Evolutionary conservation across 805 yeast species (phyloP).

Genomic region (Tetrapisispora fleetii): DNA sequence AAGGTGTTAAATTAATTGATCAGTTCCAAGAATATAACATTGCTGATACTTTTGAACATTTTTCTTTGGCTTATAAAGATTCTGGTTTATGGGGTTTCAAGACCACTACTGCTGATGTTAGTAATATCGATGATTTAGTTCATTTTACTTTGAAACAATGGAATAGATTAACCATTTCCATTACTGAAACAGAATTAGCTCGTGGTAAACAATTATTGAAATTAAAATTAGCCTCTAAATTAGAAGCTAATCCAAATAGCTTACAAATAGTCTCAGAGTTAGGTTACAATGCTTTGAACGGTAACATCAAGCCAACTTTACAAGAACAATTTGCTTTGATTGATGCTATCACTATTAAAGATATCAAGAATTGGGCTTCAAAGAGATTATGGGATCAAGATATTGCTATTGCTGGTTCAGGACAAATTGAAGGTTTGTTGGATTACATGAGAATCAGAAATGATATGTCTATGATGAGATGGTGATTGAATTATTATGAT

Average conservation of each 20-base stretch:
- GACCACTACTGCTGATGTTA: slow-evolving; percentile 52
- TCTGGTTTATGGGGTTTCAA: slow-evolving; percentile 79
- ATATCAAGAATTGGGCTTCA: slow-evolving; percentile 66
- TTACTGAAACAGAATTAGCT: slow-evolving; percentile 68
- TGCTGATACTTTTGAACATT: slow-evolving; percentile 63
- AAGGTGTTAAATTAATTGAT: slow-evolving; percentile 63
- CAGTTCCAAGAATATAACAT: slow-evolving; percentile 62
- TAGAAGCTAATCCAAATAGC: background rate
- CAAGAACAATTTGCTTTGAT: slow-evolving; percentile 32
- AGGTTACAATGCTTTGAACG: slow-evolving; percentile 1
- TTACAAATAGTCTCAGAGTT: slow-evolving; percentile 1
- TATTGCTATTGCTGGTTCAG: slow-evolving; percentile 73
- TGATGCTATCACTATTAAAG: slow-evolving; percentile 51
- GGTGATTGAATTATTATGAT: slow-evolving; percentile 32
- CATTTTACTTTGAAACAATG: slow-evolving; percentile 80
- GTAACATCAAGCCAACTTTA: background rate
- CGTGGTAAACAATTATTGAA: slow-evolving; percentile 68
- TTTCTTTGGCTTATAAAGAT: slow-evolving; percentile 63
- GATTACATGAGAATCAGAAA: slow-evolving; percentile 82
- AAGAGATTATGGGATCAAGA: slow-evolving; percentile 75
- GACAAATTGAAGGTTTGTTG: slow-evolving; percentile 75
- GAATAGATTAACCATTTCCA: slow-evolving; percentile 71
- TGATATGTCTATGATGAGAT: slow-evolving; percentile 85
- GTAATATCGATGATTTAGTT: slow-evolving; percentile 59
- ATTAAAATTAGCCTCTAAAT: slow-evolving; percentile 40